Evolutionary conservation across 1,284 basidiomycete genomes (phyloP).

Genomic region (Ceratobasidium papillatum): DNA sequence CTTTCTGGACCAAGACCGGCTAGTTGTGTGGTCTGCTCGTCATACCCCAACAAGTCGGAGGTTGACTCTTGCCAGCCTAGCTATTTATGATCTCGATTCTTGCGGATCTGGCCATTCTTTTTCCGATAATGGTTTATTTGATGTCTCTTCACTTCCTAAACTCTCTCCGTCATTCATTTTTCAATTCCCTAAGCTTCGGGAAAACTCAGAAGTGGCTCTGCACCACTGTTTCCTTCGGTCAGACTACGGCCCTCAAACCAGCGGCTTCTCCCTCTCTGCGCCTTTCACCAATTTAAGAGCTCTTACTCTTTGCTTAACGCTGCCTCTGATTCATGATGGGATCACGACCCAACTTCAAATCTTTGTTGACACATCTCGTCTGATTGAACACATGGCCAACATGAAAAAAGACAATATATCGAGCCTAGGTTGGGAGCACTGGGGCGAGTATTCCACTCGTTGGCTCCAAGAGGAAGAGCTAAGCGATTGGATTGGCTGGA

Average conservation of each 20-base stretch:
- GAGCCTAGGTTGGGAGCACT: background rate
- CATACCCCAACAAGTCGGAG: background rate
- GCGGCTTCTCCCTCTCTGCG: background rate
- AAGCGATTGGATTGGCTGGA: slow-evolving; percentile 10
- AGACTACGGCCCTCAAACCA: background rate
- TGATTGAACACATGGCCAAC: background rate
- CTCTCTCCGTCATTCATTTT: background rate
- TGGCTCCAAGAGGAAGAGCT: background rate
- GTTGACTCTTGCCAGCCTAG: background rate
- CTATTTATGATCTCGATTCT: background rate
- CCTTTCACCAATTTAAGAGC: slow-evolving; percentile 1
- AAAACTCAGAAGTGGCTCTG: background rate
- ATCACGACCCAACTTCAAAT: background rate
- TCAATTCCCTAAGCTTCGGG: background rate
- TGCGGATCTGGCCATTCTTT: background rate
- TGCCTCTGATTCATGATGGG: background rate
- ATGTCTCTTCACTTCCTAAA: background rate
- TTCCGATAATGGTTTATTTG: background rate
- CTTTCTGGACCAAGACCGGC: background rate
- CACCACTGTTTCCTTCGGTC: background rate
- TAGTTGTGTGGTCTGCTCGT: background rate
- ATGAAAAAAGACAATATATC: background rate
- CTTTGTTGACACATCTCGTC: background rate
- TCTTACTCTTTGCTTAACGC: background rate
- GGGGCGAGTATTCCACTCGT: slow-evolving; percentile 9